phyloP scores from a whole-genome alignment of 176 grass and related monocot genomes.

The Rhynchospora tenuis region DNA sequence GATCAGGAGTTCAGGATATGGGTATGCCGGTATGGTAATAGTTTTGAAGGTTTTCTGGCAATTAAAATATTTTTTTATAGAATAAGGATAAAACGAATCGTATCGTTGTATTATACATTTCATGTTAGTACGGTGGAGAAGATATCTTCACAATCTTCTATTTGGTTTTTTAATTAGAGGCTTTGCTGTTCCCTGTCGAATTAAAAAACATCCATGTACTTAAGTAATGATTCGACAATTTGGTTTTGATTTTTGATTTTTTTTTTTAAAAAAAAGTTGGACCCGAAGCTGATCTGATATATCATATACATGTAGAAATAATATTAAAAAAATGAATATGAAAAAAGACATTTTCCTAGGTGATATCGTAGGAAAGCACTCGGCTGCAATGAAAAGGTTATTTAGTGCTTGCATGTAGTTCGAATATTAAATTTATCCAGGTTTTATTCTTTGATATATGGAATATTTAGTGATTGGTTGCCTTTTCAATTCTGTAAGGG shows the following conservation, averaged over 20 bases:
- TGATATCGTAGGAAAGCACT: not conserved
- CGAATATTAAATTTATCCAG: too few species aligned
- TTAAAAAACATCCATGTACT: not conserved
- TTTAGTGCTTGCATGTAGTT: not conserved
- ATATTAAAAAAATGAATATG: not conserved
- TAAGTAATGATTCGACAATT: not conserved
- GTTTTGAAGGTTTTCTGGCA: not conserved
- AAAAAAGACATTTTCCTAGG: not conserved
- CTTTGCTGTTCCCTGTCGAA: not conserved
- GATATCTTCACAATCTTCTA: not conserved
- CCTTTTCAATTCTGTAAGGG: not conserved
- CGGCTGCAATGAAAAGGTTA: not conserved
- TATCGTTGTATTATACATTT: too few species aligned
- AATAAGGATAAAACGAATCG: not conserved
- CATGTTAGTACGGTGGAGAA: not conserved
- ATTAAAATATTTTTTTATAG: not conserved
- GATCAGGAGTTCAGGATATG: not conserved
- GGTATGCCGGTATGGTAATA: not conserved
- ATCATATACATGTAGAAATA: too few species aligned
- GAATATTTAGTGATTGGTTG: not conserved
- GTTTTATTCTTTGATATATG: too few species aligned
- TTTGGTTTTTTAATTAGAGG: not conserved
- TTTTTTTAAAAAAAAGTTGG: not conserved
- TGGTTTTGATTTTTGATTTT: not conserved
- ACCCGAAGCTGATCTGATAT: not conserved